phyloP scores from a whole-genome alignment of 768 basidiomycete genomes.

The Mycena metata region DNA sequence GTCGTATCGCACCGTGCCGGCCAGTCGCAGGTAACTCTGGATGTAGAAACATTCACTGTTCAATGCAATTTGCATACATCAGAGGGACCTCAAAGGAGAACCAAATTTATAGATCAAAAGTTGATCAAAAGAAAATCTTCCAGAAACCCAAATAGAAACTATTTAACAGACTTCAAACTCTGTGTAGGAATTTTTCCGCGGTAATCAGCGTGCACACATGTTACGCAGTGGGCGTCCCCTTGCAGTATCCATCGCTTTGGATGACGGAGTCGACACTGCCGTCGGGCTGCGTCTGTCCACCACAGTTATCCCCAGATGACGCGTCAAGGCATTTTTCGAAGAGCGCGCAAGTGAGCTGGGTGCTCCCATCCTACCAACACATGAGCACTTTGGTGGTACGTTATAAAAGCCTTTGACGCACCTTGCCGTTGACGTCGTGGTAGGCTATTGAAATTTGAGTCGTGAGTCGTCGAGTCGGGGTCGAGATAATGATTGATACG shows the following conservation, averaged over 20 bases:
- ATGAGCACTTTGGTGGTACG: neutral
- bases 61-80: no score
- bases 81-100: no score
- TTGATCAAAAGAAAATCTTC: no score
- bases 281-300: conserved; percentile 52
- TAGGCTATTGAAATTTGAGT: no score
- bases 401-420: conserved; percentile 20
- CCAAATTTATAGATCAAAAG: neutral
- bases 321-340: conserved; percentile 47
- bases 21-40: no score
- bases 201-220: neutral
- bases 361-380: conserved; percentile 47
- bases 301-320: conserved; percentile 48
- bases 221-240: conserved; percentile 25
- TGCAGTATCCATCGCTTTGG: no score
- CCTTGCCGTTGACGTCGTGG: conserved; percentile 55
- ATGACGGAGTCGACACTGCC: conserved; percentile 49
- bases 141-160: neutral
- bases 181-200: neutral
- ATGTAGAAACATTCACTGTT: no score
- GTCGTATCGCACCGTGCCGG: no score
- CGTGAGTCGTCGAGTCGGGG: no score
- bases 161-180: neutral
- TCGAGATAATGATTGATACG: no score
- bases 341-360: conserved; percentile 52